Base-by-base conservation (phyloP, 805 yeast species). In the Lachancea sp. region DNA sequence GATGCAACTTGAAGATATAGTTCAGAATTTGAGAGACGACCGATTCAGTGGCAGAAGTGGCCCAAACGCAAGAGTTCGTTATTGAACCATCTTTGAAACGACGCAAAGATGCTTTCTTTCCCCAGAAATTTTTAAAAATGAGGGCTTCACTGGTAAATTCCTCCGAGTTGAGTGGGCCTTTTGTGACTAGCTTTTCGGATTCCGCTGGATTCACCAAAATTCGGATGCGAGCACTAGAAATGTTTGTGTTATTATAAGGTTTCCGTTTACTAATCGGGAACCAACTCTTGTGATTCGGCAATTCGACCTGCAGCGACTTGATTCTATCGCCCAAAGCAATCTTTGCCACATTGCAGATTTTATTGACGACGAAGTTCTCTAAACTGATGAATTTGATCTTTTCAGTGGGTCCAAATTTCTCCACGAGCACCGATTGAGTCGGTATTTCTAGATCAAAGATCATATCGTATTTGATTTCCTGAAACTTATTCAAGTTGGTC, bases 1-100 rank as follows among this genome's bases (percentile, higher is more conserved):
- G 66, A 60, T 91, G 96, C 35, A 75, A 68, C 46, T 74, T 74
- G 42, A 88, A 68, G 12, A 81, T 71, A 56, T 79, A 85, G 49
- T 77, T 74, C 18, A 83, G 67, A 41, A 91, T 85, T 20, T 82
- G 71, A 3, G 79, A 62, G 12, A 81, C 78, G 5, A 88, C 73
- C 0, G 93, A 83, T 45, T 78, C 81, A 18, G 71, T 67, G 17
- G 76, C 65, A 5, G 77, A 69, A 3, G 76, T 68, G 2, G 65
- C 57, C 98, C 98, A 93, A 26, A 89, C 83, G 45, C 93, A 95
- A 62, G 95, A 85, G 65, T 93, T 95, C 50, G 79, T 82, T 48
- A 93, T 89, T 3, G 83, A 72, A 32, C 97, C 97, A 65, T 93
- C 96, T 59, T 86, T 89, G 69, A 91, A 93, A 61, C 93, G 79